Evolutionary conservation across 2,329 filamentous ascomycete genomes (phyloP), one percentile per base, ranked within the genome.

Genomic region (Aureobasidium sp.): DNA sequence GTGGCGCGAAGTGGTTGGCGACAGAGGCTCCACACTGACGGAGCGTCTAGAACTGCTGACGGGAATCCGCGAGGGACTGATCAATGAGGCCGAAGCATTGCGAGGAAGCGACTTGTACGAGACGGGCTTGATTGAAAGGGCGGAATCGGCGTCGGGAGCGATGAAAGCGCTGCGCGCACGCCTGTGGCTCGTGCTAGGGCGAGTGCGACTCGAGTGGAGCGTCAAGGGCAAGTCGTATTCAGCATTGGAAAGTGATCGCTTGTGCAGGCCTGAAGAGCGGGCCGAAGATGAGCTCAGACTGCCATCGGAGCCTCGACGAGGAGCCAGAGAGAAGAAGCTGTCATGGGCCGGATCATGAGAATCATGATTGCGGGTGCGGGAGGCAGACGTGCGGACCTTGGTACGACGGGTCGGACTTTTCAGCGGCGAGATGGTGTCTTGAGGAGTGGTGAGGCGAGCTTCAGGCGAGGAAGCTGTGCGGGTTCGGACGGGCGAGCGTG

Each of bases 291-390:
- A 45, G 34, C 32, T 41, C 58, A 86, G 69, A 64, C 77, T 82
- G n/a, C 86, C 84, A 63, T 90, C 87, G 38, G 86, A 88, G 19
- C 83, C 84, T 67, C 84, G 78, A 58, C 84, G 48, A 8, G 37
- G 8, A 12, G 35, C 25, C 17, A 35, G 27, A 14, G 37, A 40
- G n/a, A 40, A 51, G 48, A 41, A 32, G 37, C 35, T 51, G 27
- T 40, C 35, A 10, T 51, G 48, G 27, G 48, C 48, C 22, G 35
- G n/a, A 37, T 40, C 30, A 27, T 41, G 37, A 4, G 32, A 17
- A 17, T 12, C 30, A 35, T 40, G 27, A 12, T 17, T 27, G 11
- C 34, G 45, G 24, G 45, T n/a, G 21, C 34, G 41, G 19, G 48
- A 51, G 14, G 48, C 19, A 12, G 48, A 37, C n/a, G 19, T 4